Base-by-base conservation (phyloP, 176 grass and related monocot genomes). In the Oryza rufipogon region DNA sequence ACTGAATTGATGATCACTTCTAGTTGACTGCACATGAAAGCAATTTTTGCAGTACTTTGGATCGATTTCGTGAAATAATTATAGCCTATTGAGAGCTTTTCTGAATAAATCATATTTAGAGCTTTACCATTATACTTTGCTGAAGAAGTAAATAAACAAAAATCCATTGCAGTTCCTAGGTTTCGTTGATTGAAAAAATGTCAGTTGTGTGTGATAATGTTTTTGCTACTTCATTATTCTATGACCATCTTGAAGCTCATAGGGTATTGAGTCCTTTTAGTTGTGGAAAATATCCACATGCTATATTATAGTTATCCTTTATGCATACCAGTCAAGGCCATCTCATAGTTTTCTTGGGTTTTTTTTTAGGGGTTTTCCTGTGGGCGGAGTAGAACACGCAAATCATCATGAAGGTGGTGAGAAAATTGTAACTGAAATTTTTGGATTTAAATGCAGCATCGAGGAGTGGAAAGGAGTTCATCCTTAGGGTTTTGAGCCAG, bases 161-260 rank as follows among this genome's bases (percentile, higher is more conserved):
- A 5, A 16, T 78, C 28, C 6, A 34, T 42, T 71, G 25, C 69
- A 30, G 44, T 11, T n/a, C 6, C 7, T 85, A 11, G 65, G 13
- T 70, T 22, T 85, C 16, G 11, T 71, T 63, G 45, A 5, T n/a
- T 19, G 22, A 20, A 45, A 73, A 20, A 46, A 19, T 9, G 20
- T 45, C 58, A 13, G 16, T 56, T 56, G 19, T 17, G 23, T 25
- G 44, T 63, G 36, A 16, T 73, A 38, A 32, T 28, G 10, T 70
- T 81, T 36, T n/a, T 73, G 63, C 1, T 74, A 32, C 52, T 49
- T 26, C 1, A 1, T 74, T 26, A 22, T 66, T 74, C 42, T 60
- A 23, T 69, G 51, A 11, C 34, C 48, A 82, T 75, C 23, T 56
- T 69, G 23, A 72, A 70, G 19, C 41, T 79, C 52, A 74, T 63